Conservation (phyloP, 2,329 filamentous ascomycete genomes). For the Sarocladium oryzae region DNA sequence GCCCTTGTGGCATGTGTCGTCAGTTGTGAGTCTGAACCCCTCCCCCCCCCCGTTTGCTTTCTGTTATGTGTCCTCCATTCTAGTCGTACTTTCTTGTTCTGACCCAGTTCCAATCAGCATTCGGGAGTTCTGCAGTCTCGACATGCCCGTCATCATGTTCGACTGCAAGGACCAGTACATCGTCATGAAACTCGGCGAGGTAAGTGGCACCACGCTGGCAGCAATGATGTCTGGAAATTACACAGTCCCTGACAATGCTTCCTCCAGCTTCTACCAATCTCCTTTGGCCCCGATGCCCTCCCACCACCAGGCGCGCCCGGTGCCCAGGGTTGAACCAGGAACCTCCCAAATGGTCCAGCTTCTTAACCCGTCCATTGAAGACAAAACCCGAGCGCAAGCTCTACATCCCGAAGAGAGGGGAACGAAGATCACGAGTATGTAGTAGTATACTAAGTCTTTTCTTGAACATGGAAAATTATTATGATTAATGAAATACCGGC, state of each 20-base stretch:
- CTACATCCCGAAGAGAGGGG: not conserved
- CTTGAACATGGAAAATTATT: not conserved
- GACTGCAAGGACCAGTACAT: conserved; percentile 69
- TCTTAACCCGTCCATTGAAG: not conserved
- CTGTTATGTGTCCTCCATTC: too few relatives aligned
- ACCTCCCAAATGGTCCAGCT: too few relatives aligned
- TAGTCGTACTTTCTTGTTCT: too few relatives aligned
- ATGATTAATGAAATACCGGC: conserved; percentile 5
- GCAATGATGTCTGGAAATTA: not conserved
- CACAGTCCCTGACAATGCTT: not conserved
- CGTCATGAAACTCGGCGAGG: conserved; percentile 64
- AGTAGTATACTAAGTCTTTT: too few relatives aligned
- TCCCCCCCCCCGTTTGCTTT: too few relatives aligned
- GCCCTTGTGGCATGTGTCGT: conserved; percentile 92
- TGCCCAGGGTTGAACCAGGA: conserved; percentile 3
- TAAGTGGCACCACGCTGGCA: conserved; percentile 28
- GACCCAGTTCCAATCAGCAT: conserved; percentile 58
- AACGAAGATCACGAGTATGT: not conserved
- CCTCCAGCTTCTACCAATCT: conserved; percentile 56
- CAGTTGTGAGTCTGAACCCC: conserved; percentile 64
- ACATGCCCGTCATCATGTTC: conserved; percentile 84
- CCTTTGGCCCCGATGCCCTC: conserved; percentile 59
- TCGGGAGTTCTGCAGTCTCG: conserved; percentile 65
- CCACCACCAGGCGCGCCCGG: conserved; percentile 27
- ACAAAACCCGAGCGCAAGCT: conserved; percentile 1